Evolutionary conservation across 768 basidiomycete species (phyloP).

Genomic region (Boletus speciosus): DNA sequence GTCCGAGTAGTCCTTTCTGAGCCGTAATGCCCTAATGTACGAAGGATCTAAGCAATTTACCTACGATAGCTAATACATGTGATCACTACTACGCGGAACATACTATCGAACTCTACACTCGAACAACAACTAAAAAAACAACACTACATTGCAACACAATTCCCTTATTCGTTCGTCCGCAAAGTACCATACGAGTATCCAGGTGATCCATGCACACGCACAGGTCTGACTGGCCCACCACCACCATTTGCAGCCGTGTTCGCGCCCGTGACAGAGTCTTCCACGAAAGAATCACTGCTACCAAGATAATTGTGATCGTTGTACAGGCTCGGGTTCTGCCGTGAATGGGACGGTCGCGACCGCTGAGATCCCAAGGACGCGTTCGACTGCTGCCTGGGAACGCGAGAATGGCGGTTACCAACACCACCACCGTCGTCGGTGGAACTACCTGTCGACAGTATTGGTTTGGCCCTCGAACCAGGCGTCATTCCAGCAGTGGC

Average conservation of each 20-base stretch:
- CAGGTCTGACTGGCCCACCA: slow-evolving; percentile 17
- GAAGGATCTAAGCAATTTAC: neutral
- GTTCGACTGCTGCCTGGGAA: slow-evolving; percentile 23
- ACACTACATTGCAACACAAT: neutral
- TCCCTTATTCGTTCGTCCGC: slow-evolving; percentile 12
- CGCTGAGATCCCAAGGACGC: slow-evolving; percentile 21
- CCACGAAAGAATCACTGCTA: slow-evolving; percentile 27
- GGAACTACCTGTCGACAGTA: slow-evolving; percentile 10
- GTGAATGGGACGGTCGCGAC: slow-evolving; percentile 14
- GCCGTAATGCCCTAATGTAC: neutral
- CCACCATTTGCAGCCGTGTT: slow-evolving; percentile 27
- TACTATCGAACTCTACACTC: neutral
- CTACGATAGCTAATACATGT: slow-evolving; percentile 3
- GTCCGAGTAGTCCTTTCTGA: neutral
- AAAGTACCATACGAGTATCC: slow-evolving; percentile 15
- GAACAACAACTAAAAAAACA: neutral
- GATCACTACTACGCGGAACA: slow-evolving; percentile 4
- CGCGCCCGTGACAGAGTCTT: slow-evolving; percentile 23
- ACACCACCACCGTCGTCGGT: slow-evolving; percentile 5
- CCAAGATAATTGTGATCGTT: slow-evolving; percentile 25
- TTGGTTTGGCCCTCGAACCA: slow-evolving; percentile 6
- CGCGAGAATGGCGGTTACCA: slow-evolving; percentile 2
- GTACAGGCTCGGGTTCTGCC: slow-evolving; percentile 24
- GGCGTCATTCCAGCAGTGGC: slow-evolving; percentile 28
- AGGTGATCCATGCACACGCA: slow-evolving; percentile 20